Evolutionary conservation across 2,329 filamentous ascomycete species (phyloP).

Genomic region (Zymoseptoria brevis): DNA sequence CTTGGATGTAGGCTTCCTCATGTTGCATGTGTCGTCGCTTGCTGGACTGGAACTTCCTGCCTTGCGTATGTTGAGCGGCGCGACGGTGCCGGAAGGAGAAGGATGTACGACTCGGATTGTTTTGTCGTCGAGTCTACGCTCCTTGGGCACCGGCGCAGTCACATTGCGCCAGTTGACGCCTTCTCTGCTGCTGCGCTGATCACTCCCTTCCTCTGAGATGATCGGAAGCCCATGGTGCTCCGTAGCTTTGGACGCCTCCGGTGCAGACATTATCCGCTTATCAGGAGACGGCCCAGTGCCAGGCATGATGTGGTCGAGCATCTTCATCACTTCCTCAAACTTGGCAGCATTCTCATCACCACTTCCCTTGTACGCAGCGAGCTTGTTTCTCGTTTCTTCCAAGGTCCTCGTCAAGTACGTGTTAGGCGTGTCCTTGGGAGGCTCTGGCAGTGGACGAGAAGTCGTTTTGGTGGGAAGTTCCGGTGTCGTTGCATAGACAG

Average conservation of each 20-base stretch:
- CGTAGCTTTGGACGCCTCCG: slow-evolving; percentile 25
- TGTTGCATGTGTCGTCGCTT: slow-evolving; percentile 11
- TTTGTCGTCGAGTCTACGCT: slow-evolving; percentile 28
- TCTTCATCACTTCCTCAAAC: slow-evolving; percentile 51
- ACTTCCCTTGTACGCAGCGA: slow-evolving; percentile 44
- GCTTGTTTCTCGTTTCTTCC: slow-evolving; percentile 50
- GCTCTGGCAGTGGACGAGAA: slow-evolving; percentile 38
- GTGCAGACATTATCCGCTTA: slow-evolving; percentile 42
- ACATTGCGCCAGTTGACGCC: slow-evolving; percentile 33
- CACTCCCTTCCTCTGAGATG: slow-evolving; percentile 44
- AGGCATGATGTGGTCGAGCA: slow-evolving; percentile 31
- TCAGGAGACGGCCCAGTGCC: slow-evolving; percentile 12
- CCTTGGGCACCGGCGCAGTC: slow-evolving; percentile 34
- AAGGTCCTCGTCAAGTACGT: slow-evolving; percentile 49
- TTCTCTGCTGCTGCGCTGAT: slow-evolving; percentile 25
- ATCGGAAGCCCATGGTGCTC: slow-evolving; percentile 37
- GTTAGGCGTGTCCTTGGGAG: slow-evolving; percentile 41
- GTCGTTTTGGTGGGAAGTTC: slow-evolving; percentile 18
- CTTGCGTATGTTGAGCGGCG: slow-evolving; percentile 51
- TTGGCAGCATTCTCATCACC: slow-evolving; percentile 43
- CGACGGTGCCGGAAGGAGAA: slow-evolving; percentile 43
- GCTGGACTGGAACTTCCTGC: slow-evolving; percentile 27
- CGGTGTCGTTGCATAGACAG: slow-evolving; percentile 34
- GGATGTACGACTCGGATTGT: slow-evolving; percentile 53
- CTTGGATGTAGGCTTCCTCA: slow-evolving; percentile 11